Conservation (phyloP, 139 green algal species). For the Chlamydomonas incerta region DNA sequence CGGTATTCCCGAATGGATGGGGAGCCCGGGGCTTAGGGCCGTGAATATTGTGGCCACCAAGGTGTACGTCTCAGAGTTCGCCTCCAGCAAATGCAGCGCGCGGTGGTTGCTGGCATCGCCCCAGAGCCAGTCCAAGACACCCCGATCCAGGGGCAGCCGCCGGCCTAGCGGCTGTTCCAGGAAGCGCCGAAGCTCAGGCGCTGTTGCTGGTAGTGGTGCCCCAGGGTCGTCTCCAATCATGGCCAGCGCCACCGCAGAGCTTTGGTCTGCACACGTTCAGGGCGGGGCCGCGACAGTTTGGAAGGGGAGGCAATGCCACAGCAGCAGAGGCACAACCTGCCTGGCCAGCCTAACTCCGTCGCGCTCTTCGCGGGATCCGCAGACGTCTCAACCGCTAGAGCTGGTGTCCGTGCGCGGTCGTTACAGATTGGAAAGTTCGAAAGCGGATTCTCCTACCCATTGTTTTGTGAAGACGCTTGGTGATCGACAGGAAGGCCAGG, state of each 20-base stretch:
- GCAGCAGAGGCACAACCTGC: too few relatives aligned
- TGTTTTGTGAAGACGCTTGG: too few relatives aligned
- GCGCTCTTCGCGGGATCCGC: too few relatives aligned
- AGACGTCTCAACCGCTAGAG: too few relatives aligned
- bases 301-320: too few relatives aligned
- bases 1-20: not conserved
- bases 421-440: too few relatives aligned
- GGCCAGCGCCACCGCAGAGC: not conserved
- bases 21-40: not conserved
- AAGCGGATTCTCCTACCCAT: too few relatives aligned
- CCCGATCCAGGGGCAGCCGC: not conserved
- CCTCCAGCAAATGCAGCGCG: not conserved
- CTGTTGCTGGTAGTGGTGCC: not conserved
- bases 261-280: not conserved
- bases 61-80: not conserved
- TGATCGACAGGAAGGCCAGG: too few relatives aligned
- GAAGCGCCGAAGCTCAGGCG: not conserved
- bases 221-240: not conserved
- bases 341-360: too few relatives aligned
- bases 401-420: too few relatives aligned
- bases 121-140: not conserved
- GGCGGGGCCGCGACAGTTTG: too few relatives aligned
- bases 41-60: not conserved
- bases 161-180: constrained; percentile 17
- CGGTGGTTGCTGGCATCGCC: not conserved